Evolutionary conservation across 2,329 filamentous ascomycete genomes (phyloP).

Genomic region (Metarhizium sp.): DNA sequence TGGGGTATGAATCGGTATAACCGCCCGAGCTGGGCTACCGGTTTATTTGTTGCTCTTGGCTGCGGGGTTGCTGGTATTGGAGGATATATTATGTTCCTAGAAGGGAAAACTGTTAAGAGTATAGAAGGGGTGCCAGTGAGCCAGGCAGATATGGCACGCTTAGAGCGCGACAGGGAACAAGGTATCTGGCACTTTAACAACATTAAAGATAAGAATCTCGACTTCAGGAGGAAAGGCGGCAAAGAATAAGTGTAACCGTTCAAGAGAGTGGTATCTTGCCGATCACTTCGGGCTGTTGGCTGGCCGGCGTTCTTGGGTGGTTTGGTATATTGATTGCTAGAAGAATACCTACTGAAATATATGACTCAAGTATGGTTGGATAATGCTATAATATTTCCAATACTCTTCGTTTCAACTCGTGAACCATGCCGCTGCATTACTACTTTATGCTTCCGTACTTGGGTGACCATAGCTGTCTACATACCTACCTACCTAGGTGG

Average conservation of each 20-base stretch:
- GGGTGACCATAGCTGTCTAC: too few relatives aligned
- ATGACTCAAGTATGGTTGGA: too few relatives aligned
- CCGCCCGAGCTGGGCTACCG: conserved; percentile 72
- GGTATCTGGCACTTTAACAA: conserved; percentile 47
- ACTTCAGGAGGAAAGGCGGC: conserved; percentile 7
- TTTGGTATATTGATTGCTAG: background rate
- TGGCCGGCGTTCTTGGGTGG: background rate
- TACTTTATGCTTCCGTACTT: too few relatives aligned
- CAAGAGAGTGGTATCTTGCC: background rate
- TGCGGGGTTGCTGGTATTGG: conserved; percentile 60
- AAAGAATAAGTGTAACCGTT: background rate
- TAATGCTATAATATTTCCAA: too few relatives aligned
- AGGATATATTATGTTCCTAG: conserved; percentile 60
- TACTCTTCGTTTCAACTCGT: too few relatives aligned
- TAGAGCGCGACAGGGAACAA: conserved; percentile 42
- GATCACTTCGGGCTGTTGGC: background rate
- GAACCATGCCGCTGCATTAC: too few relatives aligned
- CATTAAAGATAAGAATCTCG: conserved; percentile 25
- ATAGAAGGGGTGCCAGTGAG: conserved; percentile 62
- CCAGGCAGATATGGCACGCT: conserved; percentile 40
- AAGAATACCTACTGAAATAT: too few relatives aligned
- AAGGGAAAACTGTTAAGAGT: conserved; percentile 62
- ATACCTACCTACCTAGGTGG: too few relatives aligned
- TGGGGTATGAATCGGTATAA: conserved; percentile 67
- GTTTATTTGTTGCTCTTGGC: conserved; percentile 66